Evolutionary conservation across 1,284 basidiomycete species (phyloP), one percentile per base, ranked within the genome.

Genomic region (Ustilago esculenta): DNA sequence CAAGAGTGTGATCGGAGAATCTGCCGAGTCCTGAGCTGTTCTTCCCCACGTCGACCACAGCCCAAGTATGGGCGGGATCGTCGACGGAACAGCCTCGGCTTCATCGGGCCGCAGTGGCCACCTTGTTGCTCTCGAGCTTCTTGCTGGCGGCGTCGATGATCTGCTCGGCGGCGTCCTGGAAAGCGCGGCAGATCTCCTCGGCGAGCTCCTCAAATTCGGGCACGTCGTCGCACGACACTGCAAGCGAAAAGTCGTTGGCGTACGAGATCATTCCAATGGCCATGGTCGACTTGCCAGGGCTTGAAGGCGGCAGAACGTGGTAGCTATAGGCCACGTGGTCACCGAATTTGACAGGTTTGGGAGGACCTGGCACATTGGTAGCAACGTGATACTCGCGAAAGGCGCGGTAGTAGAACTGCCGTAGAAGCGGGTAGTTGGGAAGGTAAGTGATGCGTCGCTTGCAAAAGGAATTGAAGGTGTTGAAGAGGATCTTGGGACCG

Each of bases 231-330:
- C 78, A 80, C 39, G 73, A 75, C 4, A 81, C 77, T 5, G 77
- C 78, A n/a, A 81, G 65, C 24, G 73, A 76, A 36, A 81, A 80
- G 53, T 74, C 64, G 36, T 69, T 55, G 33, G 75, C 79, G 43
- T 81, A 81, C 51, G 72, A 76, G 53, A 81, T 81, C 77, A 79
- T 79, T 37, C 79, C 79, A 45, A 80, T 79, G 4, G 77, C 73
- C 71, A 81, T 68, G 35, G 75, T 79, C 20, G 76, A 68, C 58
- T 79, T 80, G 51, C 79, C 79, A 4, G 79, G 78, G 29, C 70
- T 73, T 50, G 68, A 72, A 40, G 79, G 79, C 20, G 79, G 79
- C 17, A 81, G 71, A 32, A 80, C 78, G 45, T 80, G 78, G 57
- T 81, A 81, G 56, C 57, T 69, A 50, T 72, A 79, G 12, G 79